phyloP scores from a whole-genome alignment of 495 filamentous ascomycete genomes.

The Parathielavia hyrcaniae region DNA sequence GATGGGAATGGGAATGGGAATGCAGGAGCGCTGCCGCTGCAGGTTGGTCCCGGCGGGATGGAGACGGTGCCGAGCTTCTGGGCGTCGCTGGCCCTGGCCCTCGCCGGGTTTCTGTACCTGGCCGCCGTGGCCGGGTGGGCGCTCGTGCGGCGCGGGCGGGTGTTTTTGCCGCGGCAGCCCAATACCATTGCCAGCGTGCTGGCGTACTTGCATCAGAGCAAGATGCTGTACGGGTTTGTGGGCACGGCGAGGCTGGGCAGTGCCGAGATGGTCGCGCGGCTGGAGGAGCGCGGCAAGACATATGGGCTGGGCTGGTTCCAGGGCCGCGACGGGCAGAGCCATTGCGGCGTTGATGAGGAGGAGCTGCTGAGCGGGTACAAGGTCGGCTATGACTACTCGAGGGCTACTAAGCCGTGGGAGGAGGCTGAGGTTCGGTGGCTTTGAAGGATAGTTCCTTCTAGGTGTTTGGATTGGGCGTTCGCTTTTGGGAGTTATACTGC shows the following conservation, averaged over 20 bases:
- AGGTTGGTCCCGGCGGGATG: slow-evolving; percentile 26
- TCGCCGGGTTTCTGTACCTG: slow-evolving; percentile 54
- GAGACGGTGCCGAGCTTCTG: slow-evolving; percentile 58
- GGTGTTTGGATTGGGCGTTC: too few relatives aligned
- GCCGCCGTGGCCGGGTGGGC: slow-evolving; percentile 48
- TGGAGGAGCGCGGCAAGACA: slow-evolving; percentile 51
- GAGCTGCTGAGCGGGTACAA: slow-evolving; percentile 54
- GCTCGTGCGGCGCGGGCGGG: slow-evolving; percentile 49
- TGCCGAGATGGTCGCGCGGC: slow-evolving; percentile 47
- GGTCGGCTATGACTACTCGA: slow-evolving; percentile 47
- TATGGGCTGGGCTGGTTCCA: slow-evolving; percentile 70
- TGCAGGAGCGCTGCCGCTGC: slow-evolving; percentile 24
- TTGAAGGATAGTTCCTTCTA: too few relatives aligned
- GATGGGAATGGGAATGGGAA: slow-evolving; percentile 26
- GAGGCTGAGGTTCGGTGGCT: slow-evolving; percentile 32
- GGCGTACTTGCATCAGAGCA: slow-evolving; percentile 65
- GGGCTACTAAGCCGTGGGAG: slow-evolving; percentile 42
- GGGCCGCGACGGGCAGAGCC: slow-evolving; percentile 57
- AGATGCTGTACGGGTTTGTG: slow-evolving; percentile 67
- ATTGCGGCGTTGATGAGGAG: slow-evolving; percentile 68
- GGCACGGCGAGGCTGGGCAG: slow-evolving; percentile 56
- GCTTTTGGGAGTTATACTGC: too few relatives aligned
- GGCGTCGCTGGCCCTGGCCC: slow-evolving; percentile 51
- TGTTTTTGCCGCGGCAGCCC: slow-evolving; percentile 66
- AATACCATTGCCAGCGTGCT: slow-evolving; percentile 66